Evolutionary conservation across 805 yeast species (phyloP).

Genomic region (Maudiozyma saulgeensis): DNA sequence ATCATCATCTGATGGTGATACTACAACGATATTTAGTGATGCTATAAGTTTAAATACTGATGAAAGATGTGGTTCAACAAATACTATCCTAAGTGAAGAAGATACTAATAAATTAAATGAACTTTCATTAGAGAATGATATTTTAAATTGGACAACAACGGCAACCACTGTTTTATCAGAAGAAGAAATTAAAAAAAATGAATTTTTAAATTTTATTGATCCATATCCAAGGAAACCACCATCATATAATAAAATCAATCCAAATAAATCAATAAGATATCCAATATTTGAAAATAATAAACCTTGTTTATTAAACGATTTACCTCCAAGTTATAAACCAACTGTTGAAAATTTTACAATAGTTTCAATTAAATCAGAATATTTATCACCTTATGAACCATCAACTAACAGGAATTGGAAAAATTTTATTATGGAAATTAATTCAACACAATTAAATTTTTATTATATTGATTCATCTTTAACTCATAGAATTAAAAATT

Average conservation of each 20-base stretch:
- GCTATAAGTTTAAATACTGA: neutral
- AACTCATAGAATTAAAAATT: conserved; percentile 24
- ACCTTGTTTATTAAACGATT: conserved; percentile 28
- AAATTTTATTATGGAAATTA: conserved; percentile 57
- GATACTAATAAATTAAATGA: neutral
- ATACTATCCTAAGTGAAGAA: neutral
- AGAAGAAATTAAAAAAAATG: conserved; percentile 6
- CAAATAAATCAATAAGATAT: conserved; percentile 21
- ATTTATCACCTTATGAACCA: conserved; percentile 68
- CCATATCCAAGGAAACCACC: conserved; percentile 32
- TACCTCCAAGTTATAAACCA: conserved; percentile 58
- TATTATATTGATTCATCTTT: conserved; percentile 37
- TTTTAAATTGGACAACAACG: neutral
- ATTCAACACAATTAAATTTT: conserved; percentile 78
- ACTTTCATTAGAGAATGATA: neutral
- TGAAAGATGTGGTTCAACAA: neutral
- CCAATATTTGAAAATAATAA: conserved; percentile 29
- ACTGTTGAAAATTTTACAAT: conserved; percentile 52
- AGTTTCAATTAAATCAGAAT: conserved; percentile 58
- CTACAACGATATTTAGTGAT: neutral
- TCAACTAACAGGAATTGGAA: conserved; percentile 66
- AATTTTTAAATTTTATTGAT: conserved; percentile 25
- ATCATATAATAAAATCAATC: conserved; percentile 18
- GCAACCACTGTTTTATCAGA: neutral
- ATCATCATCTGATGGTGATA: neutral